Evolutionary conservation across 106 monocot genomes (phyloP), one percentile per base, ranked within the genome.

Genomic region (Dioscorea dumetorum): DNA sequence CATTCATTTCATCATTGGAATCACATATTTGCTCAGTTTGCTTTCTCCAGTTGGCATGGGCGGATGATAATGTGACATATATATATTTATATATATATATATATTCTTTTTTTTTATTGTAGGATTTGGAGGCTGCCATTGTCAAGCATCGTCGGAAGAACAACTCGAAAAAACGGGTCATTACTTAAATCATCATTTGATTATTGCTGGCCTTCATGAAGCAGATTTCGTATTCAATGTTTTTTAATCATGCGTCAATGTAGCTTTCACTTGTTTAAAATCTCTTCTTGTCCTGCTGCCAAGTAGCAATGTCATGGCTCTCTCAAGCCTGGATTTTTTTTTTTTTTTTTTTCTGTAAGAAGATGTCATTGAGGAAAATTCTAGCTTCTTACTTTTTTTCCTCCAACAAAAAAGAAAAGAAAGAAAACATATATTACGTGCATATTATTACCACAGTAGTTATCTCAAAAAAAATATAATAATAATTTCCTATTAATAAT

Each of bases 41-140:
- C 2, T 51, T 51, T 51, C 14, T 13, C 51, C 51, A 2, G 51
- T 51, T 28, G 28, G 3, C 28, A 28, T 28, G 3, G 28, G 3
- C 28, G 1, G 1, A 3, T 28, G 3, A 28, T 28, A 28, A 28
- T 28, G 28, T 28, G 28, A 3, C 28, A 28, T 3, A 28, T 3
- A 28, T 28, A 28, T 28, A 1, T 28, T 28, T 34, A 3, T n/a
- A n/a, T n/a, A n/a, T n/a, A n/a, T n/a, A n/a, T n/a, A n/a, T n/a
- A n/a, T n/a, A n/a, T 13, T 54, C 18, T 54, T 4, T 49, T 16
- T 12, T 20, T 70, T 9, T 21, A 41, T 18, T 63, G 22, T 70
- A 88, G 88, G 88, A 88, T 67, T 62, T 84, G 66, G 88, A 73
- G 74, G 78, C 72, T 48, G 58, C 81, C 28, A 56, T 88, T 33